Conservation (phyloP, 2,329 filamentous ascomycete genomes). For the Colletotrichum spaethianum region DNA sequence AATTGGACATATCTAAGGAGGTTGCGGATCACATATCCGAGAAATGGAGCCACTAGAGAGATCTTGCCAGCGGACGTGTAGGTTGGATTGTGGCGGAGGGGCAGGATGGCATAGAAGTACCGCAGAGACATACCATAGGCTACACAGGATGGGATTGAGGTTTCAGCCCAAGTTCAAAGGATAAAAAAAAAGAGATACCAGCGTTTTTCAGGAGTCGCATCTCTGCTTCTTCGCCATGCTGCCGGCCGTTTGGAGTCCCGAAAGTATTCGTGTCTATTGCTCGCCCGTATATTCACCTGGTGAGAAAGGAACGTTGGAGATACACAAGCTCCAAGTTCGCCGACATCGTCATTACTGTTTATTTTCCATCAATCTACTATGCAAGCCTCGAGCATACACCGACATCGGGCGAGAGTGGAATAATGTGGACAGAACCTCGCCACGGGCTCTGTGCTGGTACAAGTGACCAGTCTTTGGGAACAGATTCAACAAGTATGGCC, state of each 20-base stretch:
- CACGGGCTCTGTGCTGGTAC: not conserved
- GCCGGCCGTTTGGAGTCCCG: not conserved
- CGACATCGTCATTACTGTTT: not conserved
- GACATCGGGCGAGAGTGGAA: not conserved
- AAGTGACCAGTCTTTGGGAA: not conserved
- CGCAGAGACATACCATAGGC: slow-evolving; percentile 12
- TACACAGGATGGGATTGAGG: not conserved
- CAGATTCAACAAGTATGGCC: not conserved
- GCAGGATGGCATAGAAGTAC: not conserved
- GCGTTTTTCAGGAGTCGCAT: not conserved
- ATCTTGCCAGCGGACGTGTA: not conserved
- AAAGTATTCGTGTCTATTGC: not conserved
- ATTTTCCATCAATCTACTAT: no score
- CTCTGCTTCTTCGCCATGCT: not conserved
- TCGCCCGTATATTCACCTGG: not conserved
- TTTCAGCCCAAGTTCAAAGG: not conserved
- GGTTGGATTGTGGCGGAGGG: not conserved
- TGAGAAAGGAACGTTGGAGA: not conserved
- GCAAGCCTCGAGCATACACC: not conserved
- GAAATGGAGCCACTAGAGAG: not conserved
- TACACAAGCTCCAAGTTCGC: not conserved
- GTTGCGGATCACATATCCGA: not conserved
- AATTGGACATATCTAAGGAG: not conserved
- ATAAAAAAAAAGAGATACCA: slow-evolving; percentile 30
- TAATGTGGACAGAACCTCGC: not conserved